Evolutionary conservation across 2,329 filamentous ascomycete genomes (phyloP).

Genomic region (Verticillium albo-atrum): DNA sequence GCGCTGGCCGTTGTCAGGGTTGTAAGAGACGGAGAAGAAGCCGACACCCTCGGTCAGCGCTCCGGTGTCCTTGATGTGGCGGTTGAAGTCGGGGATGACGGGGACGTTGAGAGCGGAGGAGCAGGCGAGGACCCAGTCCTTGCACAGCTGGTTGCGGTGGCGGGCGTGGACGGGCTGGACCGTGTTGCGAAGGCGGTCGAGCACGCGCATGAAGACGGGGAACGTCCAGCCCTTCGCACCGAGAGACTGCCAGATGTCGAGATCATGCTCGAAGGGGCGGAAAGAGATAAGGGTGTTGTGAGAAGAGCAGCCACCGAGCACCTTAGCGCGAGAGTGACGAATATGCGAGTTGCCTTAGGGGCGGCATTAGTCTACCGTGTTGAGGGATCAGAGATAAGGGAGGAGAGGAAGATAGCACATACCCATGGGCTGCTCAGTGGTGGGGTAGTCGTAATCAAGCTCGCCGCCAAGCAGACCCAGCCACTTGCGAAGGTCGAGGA

Average conservation of each 20-base stretch:
- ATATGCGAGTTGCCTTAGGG: conserved; percentile 80
- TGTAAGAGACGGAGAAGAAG: conserved; percentile 89
- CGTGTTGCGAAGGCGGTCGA: conserved; percentile 85
- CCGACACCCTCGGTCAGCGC: conserved; percentile 72
- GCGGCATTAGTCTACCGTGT: background rate
- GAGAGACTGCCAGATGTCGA: conserved; percentile 75
- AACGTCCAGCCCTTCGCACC: conserved; percentile 86
- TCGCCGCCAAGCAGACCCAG: conserved; percentile 78
- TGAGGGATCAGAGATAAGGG: background rate
- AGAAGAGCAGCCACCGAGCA: conserved; percentile 86
- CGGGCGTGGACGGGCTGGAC: conserved; percentile 81
- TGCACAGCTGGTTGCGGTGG: conserved; percentile 85
- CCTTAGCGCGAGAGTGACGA: conserved; percentile 87
- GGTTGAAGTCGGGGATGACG: conserved; percentile 80
- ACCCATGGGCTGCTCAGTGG: conserved; percentile 81
- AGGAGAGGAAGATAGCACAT: too few relatives aligned
- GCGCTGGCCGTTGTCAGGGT: conserved; percentile 79
- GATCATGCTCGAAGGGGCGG: conserved; percentile 85
- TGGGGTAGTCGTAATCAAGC: conserved; percentile 87
- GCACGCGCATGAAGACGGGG: conserved; percentile 73
- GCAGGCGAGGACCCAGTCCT: conserved; percentile 84
- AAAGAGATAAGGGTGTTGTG: conserved; percentile 95
- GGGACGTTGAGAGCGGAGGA: conserved; percentile 76
- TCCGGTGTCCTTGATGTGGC: conserved; percentile 71
- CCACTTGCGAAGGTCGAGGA: conserved; percentile 85